These are phyloP conservation scores for Parafenestella ontariensis DNA, from an alignment of 2,329 filamentous ascomycete genomes.

Conservation along the genomic window DNA sequence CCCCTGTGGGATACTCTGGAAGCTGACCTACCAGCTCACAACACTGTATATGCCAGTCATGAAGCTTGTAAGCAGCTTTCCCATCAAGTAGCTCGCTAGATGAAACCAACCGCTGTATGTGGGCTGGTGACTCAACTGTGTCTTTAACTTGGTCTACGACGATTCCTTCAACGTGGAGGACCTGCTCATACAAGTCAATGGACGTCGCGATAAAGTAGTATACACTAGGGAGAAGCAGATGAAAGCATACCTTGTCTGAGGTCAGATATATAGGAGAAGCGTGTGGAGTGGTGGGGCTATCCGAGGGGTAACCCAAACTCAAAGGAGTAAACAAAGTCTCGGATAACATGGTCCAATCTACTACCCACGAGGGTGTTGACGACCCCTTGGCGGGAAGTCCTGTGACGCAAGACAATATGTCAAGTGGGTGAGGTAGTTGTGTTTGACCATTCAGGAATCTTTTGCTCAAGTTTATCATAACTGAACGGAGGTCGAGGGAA, in stretches of 20 bases:
- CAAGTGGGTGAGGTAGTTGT: background rate
- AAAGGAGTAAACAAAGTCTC: background rate
- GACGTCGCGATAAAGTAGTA: no score
- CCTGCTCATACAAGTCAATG: background rate
- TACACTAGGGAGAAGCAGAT: background rate
- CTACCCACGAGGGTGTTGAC: background rate
- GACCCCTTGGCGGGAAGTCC: background rate
- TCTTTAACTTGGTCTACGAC: conserved; percentile 2
- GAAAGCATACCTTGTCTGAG: background rate
- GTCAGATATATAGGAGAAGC: background rate
- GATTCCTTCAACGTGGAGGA: background rate
- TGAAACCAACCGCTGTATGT: background rate
- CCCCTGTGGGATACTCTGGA: background rate
- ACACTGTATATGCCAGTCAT: background rate
- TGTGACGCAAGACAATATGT: background rate
- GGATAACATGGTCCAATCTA: background rate
- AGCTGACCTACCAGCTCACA: background rate
- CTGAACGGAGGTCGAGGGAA: background rate
- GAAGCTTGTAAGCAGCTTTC: background rate
- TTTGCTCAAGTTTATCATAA: background rate
- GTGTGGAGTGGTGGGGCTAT: background rate
- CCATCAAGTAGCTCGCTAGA: background rate
- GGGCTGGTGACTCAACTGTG: background rate
- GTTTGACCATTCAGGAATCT: background rate
- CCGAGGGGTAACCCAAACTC: background rate